These are phyloP conservation scores for Rosa rugosa DNA, from an alignment of 306 rosid genomes.

Conservation along the genomic window DNA sequence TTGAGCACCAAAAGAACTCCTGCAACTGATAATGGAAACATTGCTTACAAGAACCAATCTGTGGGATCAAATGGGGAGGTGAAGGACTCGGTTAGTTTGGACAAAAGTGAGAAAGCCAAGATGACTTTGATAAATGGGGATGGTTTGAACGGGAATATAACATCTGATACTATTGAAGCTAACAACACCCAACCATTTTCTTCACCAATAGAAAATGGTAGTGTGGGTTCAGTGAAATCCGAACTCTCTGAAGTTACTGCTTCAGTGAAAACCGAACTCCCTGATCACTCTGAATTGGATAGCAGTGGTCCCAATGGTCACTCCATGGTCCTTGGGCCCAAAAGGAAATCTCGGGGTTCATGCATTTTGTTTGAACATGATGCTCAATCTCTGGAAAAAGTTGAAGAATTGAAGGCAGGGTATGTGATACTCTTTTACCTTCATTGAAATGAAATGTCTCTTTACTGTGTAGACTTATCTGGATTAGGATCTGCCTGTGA, in stretches of 20 bases:
- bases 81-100: slow-evolving; percentile 43
- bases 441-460: neutral
- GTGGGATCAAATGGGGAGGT: slow-evolving; percentile 48
- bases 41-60: slow-evolving; percentile 37
- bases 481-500: neutral
- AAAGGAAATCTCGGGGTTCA: slow-evolving; percentile 50
- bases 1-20: slow-evolving; percentile 50
- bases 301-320: slow-evolving; percentile 34
- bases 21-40: slow-evolving; percentile 58
- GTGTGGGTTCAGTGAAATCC: slow-evolving; percentile 38
- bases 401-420: slow-evolving; percentile 69
- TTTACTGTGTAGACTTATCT: neutral
- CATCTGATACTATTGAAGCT: slow-evolving; percentile 33
- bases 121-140: slow-evolving; percentile 37
- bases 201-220: slow-evolving; percentile 43
- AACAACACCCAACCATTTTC: slow-evolving; percentile 29
- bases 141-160: slow-evolving; percentile 40
- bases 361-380: slow-evolving; percentile 66
- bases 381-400: slow-evolving; percentile 55
- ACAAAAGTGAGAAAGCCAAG: slow-evolving; percentile 48
- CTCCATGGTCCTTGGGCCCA: slow-evolving; percentile 40
- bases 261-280: slow-evolving; percentile 30
- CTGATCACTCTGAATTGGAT: slow-evolving; percentile 41
- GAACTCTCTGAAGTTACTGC: slow-evolving; percentile 28
- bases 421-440: slow-evolving; percentile 34